Evolutionary conservation across 176 grass and related monocot genomes (phyloP).

Genomic region (Cymbopogon citratus): DNA sequence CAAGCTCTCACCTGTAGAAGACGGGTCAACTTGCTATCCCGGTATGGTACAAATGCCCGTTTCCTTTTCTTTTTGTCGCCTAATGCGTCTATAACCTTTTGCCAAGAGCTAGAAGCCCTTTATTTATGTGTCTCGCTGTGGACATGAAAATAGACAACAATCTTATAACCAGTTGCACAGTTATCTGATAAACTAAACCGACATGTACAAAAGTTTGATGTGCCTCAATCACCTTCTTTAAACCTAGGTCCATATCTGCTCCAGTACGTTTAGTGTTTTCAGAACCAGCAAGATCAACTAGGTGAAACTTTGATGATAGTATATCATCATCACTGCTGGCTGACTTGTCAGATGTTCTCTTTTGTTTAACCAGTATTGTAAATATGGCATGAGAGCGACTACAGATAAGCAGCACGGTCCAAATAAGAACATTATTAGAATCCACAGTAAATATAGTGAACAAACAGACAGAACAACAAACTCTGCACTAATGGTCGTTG

Average conservation of each 20-base stretch:
- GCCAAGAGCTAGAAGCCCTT: slow-evolving; percentile 74
- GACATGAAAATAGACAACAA: background rate
- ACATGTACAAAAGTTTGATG: background rate
- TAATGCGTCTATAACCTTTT: slow-evolving; percentile 83
- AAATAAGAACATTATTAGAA: background rate
- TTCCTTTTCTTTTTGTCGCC: slow-evolving; percentile 79
- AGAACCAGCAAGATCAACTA: slow-evolving; percentile 89
- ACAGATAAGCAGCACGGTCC: slow-evolving; percentile 16
- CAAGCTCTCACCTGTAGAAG: slow-evolving; percentile 60
- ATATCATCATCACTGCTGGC: slow-evolving; percentile 52
- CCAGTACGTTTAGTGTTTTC: slow-evolving; percentile 82
- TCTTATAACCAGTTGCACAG: slow-evolving; percentile 1
- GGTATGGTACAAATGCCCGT: slow-evolving; percentile 67
- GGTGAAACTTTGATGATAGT: slow-evolving; percentile 68
- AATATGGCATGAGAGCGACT: slow-evolving; percentile 93
- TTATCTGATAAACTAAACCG: background rate
- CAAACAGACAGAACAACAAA: background rate
- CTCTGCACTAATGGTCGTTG: background rate
- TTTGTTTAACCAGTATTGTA: slow-evolving; percentile 68
- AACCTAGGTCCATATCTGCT: slow-evolving; percentile 51
- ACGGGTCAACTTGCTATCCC: slow-evolving; percentile 78
- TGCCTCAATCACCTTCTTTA: slow-evolving; percentile 15
- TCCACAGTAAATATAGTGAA: background rate
- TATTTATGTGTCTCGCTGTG: slow-evolving; percentile 76
- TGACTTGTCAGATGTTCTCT: slow-evolving; percentile 47